These are phyloP conservation scores for Tolypocladium sp. DNA, from an alignment of 2,329 filamentous ascomycete genomes.

Conservation along the genomic window DNA sequence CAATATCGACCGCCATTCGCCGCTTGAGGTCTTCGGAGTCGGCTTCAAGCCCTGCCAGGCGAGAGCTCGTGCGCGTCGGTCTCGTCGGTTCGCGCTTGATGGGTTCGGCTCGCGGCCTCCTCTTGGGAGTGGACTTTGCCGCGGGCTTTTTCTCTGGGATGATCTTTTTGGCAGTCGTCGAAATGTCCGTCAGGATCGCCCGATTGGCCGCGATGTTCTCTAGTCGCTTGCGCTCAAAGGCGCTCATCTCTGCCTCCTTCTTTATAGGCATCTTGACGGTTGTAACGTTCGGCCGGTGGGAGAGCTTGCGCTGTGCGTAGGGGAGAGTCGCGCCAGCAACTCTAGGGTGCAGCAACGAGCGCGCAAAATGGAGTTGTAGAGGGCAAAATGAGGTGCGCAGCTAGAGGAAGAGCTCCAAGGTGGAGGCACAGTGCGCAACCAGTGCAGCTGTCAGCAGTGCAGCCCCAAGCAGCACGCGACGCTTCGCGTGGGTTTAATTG, in stretches of 20 bases:
- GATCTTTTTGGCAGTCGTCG: constrained; percentile 60
- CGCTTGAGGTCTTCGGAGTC: constrained; percentile 38
- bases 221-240: constrained; percentile 76
- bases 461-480: neutral
- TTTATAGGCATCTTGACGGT: constrained; percentile 32
- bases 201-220: constrained; percentile 85
- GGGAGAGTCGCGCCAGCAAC: too few relatives aligned
- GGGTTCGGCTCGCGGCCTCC: constrained; percentile 24
- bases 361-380: neutral
- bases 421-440: neutral
- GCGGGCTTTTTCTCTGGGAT: constrained; percentile 47
- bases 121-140: constrained; percentile 27
- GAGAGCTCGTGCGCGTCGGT: constrained; percentile 48
- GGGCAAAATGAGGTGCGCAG: neutral
- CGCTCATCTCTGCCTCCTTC: constrained; percentile 51
- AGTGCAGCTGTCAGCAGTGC: neutral
- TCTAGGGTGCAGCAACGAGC: neutral
- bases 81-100: constrained; percentile 37
- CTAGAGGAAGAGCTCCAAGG: neutral
- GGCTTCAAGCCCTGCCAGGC: constrained; percentile 45
- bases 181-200: constrained; percentile 68
- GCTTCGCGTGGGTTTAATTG: constrained; percentile 2
- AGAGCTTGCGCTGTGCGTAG: too few relatives aligned
- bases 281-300: too few relatives aligned
- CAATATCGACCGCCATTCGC: constrained; percentile 40